Evolutionary conservation across 2,329 filamentous ascomycete species (phyloP), one percentile per base, ranked within the genome.

Genomic region (Epichloe sp.): DNA sequence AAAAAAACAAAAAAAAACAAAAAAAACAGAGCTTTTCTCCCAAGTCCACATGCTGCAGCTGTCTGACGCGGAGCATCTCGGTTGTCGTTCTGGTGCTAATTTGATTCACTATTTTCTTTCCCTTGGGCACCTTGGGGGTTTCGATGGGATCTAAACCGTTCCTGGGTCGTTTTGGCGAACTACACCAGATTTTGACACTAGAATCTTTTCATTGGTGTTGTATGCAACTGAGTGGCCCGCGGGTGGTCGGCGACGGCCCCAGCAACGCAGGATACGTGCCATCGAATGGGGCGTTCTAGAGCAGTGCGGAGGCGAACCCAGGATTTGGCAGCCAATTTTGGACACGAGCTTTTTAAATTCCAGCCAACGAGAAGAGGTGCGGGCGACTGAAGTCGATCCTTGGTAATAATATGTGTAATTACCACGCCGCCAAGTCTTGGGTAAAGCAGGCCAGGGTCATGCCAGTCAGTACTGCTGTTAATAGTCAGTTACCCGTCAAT

Each of bases 291-390:
- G 46, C 46, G 36, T 40, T 17, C 19, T 23, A 21, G 41, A 35
- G 35, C 14, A 11, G 36, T 12, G 35, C 26, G 37, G 38, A 31
- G 17, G 26, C 26, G n/a, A 11, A 42, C 21, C 46, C 36, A 31
- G 36, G 40, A 36, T 17, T 11, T 14, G 17, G 54, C 52, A 56
- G 49, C 61, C 63, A 61, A 60, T 63, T 64, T 56, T 47, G 63
- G 60, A 65, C 62, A 65, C 62, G 63, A 65, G 61, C 47, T 60
- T 58, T 58, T 53, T 48, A 19, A 50, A 56, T 55, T 56, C 8
- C 26, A 26, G 26, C 26, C 26, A 26, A 26, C 26, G 26, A 26
- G 26, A 26, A 26, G 26, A 26, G 26, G 54, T 58, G 54, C 36
- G 58, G 54, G 53, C 41, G 50, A 55, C 51, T 53, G 50, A 48